Conservation (phyloP, 2,329 filamentous ascomycete genomes). For the Byssothecium circinans region DNA sequence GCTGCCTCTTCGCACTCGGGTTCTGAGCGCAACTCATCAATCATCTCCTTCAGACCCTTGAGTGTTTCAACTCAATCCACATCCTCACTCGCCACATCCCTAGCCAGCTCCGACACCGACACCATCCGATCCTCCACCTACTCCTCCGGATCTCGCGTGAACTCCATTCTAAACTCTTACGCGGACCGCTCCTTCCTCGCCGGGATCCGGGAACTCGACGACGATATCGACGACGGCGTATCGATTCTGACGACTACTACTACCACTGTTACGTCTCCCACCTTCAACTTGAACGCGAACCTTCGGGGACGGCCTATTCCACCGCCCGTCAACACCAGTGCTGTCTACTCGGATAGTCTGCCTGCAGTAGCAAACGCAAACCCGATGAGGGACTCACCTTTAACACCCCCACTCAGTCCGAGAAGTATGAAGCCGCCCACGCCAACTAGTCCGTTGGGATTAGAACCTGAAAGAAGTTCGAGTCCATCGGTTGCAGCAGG, state of each 20-base stretch:
- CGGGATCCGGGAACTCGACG: conserved; percentile 32
- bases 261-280: background rate
- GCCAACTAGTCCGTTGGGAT: conserved; percentile 10
- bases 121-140: conserved; percentile 24
- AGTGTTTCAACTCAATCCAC: conserved; percentile 33
- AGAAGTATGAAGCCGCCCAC: conserved; percentile 2
- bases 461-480: conserved; percentile 10
- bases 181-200: conserved; percentile 32
- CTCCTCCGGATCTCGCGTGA: conserved; percentile 23
- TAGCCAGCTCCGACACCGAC: conserved; percentile 27
- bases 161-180: conserved; percentile 37
- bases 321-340: conserved; percentile 14
- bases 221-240: conserved; percentile 19
- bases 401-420: conserved; percentile 5
- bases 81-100: conserved; percentile 8
- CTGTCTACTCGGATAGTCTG: conserved; percentile 12
- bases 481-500: conserved; percentile 20
- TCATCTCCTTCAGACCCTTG: conserved; percentile 28
- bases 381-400: background rate
- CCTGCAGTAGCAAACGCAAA: conserved; percentile 1
- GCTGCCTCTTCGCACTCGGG: conserved; percentile 27
- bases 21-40: conserved; percentile 32
- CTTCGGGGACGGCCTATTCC: conserved; percentile 14
- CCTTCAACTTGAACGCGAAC: background rate
- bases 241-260: conserved; percentile 29